Evolutionary conservation across 2,329 filamentous ascomycete species (phyloP).

Genomic region (Ciborinia camelliae): DNA sequence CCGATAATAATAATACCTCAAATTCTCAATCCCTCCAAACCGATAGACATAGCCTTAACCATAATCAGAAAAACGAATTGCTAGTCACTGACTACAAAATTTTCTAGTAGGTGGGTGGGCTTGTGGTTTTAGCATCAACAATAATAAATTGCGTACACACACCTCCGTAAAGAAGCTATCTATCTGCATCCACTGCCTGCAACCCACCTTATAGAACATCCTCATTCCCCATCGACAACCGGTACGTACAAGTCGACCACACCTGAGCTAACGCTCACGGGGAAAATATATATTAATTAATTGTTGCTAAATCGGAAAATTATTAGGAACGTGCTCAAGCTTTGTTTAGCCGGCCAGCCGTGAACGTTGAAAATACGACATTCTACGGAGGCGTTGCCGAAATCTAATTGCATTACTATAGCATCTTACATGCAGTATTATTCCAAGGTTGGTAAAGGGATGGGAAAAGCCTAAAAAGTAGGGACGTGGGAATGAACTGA

Average conservation of each 20-base stretch:
- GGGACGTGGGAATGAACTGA: too few species aligned
- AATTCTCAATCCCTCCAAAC: neutral
- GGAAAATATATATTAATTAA: conserved; percentile 17
- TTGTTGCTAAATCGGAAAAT: conserved; percentile 10
- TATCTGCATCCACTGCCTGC: neutral
- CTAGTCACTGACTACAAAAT: neutral
- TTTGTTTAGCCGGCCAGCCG: conserved; percentile 22
- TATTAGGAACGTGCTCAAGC: conserved; percentile 15
- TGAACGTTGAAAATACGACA: conserved; percentile 12
- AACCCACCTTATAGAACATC: neutral
- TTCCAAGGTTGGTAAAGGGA: neutral
- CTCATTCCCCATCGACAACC: too few species aligned
- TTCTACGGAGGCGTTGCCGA: neutral
- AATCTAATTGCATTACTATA: neutral
- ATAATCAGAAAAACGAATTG: neutral
- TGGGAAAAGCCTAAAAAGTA: too few species aligned
- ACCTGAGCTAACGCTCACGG: conserved; percentile 2
- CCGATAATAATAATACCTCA: too few species aligned
- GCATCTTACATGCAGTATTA: neutral
- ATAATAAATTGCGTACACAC: neutral
- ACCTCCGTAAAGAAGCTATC: neutral
- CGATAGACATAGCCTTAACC: neutral
- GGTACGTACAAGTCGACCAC: too few species aligned
- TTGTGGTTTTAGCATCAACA: neutral
- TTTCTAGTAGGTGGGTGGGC: neutral